Percentiles rank a stretch among this genome's conserved stretches.
Conservation (phyloP, 179 eudicot species). For the Gypsophila paniculata region DNA sequence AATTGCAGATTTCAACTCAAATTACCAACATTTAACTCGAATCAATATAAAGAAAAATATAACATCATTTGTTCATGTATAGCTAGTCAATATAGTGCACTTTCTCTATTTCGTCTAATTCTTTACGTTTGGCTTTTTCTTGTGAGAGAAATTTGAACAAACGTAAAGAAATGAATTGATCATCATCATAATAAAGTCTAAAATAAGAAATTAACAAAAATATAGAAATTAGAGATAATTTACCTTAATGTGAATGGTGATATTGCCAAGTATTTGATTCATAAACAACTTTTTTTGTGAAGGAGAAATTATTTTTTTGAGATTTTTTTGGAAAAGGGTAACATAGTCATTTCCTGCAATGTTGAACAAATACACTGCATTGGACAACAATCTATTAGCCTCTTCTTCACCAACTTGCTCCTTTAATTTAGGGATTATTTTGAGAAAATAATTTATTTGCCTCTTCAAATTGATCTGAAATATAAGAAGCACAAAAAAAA, state of each 20-base stretch:
- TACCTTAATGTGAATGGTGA: conserved; percentile 37
- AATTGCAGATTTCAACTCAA: too few species aligned
- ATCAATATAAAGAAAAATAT: too few species aligned
- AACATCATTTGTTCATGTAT: too few species aligned
- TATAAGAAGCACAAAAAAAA: not conserved
- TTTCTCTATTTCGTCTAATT: too few species aligned
- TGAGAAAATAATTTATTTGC: conserved; percentile 35
- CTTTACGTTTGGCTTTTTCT: too few species aligned
- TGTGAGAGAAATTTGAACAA: too few species aligned
- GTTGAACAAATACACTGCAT: conserved; percentile 51
- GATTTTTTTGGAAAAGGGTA: conserved; percentile 29
- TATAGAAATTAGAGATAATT: not conserved
- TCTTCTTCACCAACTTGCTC: conserved; percentile 34
- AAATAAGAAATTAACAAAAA: too few species aligned
- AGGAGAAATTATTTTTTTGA: conserved; percentile 28
- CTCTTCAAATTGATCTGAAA: conserved; percentile 45
- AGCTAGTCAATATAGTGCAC: too few species aligned
- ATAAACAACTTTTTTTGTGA: conserved; percentile 26
- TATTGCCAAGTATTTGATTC: conserved; percentile 35
- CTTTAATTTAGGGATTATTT: conserved; percentile 33
- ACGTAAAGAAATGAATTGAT: too few species aligned
- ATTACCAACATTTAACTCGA: too few species aligned
- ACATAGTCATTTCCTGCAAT: conserved; percentile 53
- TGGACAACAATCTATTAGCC: conserved; percentile 31
- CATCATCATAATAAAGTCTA: too few species aligned